Evolutionary conservation across 1,284 basidiomycete genomes (phyloP).

Genomic region (Ganoderma meredithae): DNA sequence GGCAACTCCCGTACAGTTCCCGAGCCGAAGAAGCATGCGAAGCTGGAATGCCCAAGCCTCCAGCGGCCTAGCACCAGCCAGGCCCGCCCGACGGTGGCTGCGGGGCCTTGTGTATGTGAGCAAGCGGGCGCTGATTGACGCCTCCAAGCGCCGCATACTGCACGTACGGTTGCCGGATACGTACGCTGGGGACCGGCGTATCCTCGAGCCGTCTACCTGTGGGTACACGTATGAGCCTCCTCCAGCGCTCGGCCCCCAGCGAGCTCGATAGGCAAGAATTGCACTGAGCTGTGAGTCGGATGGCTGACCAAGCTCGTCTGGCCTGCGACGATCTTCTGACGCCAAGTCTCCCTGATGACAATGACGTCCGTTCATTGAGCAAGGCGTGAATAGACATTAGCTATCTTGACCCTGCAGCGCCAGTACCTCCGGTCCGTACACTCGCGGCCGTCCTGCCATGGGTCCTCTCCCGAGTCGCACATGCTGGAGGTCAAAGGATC

Average conservation of each 20-base stretch:
- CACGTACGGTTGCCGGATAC: background rate
- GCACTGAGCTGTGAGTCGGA: background rate
- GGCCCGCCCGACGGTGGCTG: constrained; percentile 6
- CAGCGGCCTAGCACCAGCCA: constrained; percentile 17
- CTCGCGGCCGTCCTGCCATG: background rate
- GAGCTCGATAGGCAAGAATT: background rate
- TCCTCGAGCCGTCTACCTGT: constrained; percentile 5
- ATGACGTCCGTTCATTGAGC: constrained; percentile 2
- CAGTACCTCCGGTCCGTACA: background rate
- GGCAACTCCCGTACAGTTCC: constrained; percentile 11
- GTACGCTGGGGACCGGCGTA: background rate
- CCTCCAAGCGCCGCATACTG: background rate
- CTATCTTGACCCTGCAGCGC: background rate
- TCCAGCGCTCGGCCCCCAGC: background rate
- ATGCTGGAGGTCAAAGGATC: constrained; percentile 1
- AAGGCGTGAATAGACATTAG: background rate
- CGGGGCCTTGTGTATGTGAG: constrained; percentile 5
- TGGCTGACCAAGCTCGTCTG: background rate
- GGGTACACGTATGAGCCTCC: background rate
- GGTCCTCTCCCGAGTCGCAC: background rate
- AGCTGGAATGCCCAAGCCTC: constrained; percentile 12
- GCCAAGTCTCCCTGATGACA: background rate
- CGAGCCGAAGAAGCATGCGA: constrained; percentile 15
- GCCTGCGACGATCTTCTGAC: constrained; percentile 4
- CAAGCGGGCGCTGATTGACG: background rate